Percentiles rank a stretch among this genome's conserved stretches.
These are phyloP conservation scores for Mycena vulgaris DNA, from an alignment of 768 basidiomycete genomes.

Conservation along the genomic window DNA sequence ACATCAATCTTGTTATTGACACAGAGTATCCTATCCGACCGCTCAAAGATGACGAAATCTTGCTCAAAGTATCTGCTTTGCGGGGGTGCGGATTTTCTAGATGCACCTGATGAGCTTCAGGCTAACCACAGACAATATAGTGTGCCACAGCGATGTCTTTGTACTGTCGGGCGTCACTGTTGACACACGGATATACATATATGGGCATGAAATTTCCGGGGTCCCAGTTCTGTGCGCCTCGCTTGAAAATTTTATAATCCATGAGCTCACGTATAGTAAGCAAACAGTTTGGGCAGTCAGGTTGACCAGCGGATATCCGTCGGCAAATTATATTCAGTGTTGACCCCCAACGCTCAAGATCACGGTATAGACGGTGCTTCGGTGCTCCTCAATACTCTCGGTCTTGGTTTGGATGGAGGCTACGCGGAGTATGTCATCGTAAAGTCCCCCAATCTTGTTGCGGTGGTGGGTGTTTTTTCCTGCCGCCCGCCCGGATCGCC, in stretches of 20 bases:
- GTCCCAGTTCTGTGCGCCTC: conserved; percentile 15
- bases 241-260: no score
- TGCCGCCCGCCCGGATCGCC: background rate
- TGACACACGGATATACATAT: conserved; percentile 22
- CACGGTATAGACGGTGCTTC: conserved; percentile 1
- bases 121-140: background rate
- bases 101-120: no score
- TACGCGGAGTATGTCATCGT: conserved; percentile 35
- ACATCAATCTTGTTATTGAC: conserved; percentile 24
- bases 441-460: conserved; percentile 1
- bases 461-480: background rate
- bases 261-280: no score
- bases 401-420: conserved; percentile 30
- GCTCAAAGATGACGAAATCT: background rate
- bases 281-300: conserved; percentile 14
- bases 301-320: conserved; percentile 9
- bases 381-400: conserved; percentile 9
- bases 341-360: background rate
- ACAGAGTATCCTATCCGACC: conserved; percentile 3
- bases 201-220: conserved; percentile 35
- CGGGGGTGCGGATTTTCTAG: background rate
- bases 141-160: conserved; percentile 32
- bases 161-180: conserved; percentile 13
- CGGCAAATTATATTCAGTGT: conserved; percentile 26
- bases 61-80: conserved; percentile 19